Evolutionary conservation across 208 protist genomes (phyloP), one percentile per base, ranked within the genome.

Genomic region (Crithidia fasciculata): DNA sequence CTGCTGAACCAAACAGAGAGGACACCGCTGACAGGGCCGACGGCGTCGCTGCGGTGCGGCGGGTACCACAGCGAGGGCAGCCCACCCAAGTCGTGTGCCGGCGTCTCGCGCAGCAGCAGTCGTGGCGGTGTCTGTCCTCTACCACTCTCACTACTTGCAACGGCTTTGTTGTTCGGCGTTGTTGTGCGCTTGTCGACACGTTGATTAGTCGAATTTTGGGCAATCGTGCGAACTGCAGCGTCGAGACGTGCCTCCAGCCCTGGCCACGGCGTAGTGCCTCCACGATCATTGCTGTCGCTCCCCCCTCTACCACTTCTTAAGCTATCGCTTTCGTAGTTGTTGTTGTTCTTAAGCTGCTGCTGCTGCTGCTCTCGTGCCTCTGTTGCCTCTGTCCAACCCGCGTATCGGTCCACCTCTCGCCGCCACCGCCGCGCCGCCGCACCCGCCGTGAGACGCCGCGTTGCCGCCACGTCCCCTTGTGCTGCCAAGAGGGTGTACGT

Each of bases 51-150:
- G 36, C 47, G 72, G 41, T 64, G 56, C 10, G 63, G 63, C 8
- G 72, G 72, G 19, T 77, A 71, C 72, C 54, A 77, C 37, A 77
- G 56, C 15, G 62, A 70, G 36, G 72, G 72, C 62, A 77, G 64
- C 12, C 63, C 72, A 10, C 50, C 50, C 55, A 77, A n/a, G 41
- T 55, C 64, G 16, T 70, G 45, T 9, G 47, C 39, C 40, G 64
- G 54, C 2, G 72, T 53, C 12, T 70, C 64, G 4, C 64, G 71
- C 13, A 70, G 72, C 56, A 77, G 45, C 56, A 77, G 64, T 16
- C 19, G 72, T 18, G 57, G 59, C 18, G 49, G 69, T 10, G 59
- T 28, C 28, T 28, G 28, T 28, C 28, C 28, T 28, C 28, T 28
- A 1, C 28, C 28, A 28, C 28, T 28, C 28, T 28, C 28, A 28